These are phyloP conservation scores for Candida takata DNA, from an alignment of 805 yeast genomes.

Conservation along the genomic window DNA sequence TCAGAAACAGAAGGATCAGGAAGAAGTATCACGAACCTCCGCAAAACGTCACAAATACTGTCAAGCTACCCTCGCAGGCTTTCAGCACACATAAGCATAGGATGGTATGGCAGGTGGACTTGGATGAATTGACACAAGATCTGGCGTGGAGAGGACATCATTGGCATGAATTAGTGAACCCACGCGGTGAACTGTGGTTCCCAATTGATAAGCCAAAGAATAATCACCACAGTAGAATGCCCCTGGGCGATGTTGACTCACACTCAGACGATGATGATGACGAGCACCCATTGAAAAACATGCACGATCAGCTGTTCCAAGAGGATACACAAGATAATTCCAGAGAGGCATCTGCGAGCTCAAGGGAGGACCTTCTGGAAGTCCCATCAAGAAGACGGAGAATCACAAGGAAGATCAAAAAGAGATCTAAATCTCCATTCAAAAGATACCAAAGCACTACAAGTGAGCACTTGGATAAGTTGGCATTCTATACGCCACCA, in stretches of 20 bases:
- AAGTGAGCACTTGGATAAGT: not conserved
- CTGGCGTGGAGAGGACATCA: constrained; percentile 48
- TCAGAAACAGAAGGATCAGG: constrained; percentile 60
- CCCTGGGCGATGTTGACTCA: constrained; percentile 6
- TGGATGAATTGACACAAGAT: constrained; percentile 53
- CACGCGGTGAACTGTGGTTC: constrained; percentile 47
- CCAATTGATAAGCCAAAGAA: constrained; percentile 22
- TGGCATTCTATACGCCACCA: not conserved
- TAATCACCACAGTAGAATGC: constrained; percentile 7
- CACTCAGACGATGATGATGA: constrained; percentile 1
- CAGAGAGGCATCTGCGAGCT: constrained; percentile 9
- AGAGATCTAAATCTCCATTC: constrained; percentile 21
- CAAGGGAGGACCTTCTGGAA: constrained; percentile 14
- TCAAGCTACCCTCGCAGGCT: constrained; percentile 61
- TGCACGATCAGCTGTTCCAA: constrained; percentile 21
- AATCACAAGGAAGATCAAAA: constrained; percentile 14
- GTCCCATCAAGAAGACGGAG: constrained; percentile 10
- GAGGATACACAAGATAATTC: constrained; percentile 3
- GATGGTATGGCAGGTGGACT: constrained; percentile 58
- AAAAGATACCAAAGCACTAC: constrained; percentile 6
- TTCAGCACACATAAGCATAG: constrained; percentile 43
- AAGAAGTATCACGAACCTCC: constrained; percentile 44
- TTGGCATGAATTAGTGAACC: constrained; percentile 43
- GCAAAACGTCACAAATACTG: constrained; percentile 36
- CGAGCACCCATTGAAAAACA: constrained; percentile 6